Conservation (phyloP, 1,284 basidiomycete species). For the Earliella scabrosa region DNA sequence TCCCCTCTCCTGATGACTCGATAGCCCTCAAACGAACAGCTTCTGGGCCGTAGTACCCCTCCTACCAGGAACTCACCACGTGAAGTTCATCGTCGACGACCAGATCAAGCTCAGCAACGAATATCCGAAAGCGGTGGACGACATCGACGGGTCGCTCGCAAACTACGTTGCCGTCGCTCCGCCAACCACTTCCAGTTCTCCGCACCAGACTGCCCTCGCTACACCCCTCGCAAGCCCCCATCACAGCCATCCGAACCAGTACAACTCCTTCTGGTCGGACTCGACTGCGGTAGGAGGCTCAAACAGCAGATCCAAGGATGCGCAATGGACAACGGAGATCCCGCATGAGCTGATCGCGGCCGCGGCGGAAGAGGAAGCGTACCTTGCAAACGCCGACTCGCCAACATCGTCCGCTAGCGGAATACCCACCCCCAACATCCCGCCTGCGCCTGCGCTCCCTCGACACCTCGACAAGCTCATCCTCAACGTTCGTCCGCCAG, state of each 20-base stretch:
- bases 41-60: constrained; percentile 59
- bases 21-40: constrained; percentile 39
- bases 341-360: constrained; percentile 78
- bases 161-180: constrained; percentile 83
- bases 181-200: constrained; percentile 37
- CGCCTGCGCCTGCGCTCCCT: constrained; percentile 86
- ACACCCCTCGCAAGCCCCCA: constrained; percentile 28
- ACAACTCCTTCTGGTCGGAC: constrained; percentile 53
- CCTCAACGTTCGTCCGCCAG: constrained; percentile 62
- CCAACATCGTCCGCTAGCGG: constrained; percentile 32
- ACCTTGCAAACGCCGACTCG: constrained; percentile 52
- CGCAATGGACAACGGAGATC: constrained; percentile 76
- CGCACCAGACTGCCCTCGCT: constrained; percentile 19
- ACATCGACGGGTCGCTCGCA: constrained; percentile 87
- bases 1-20: neutral
- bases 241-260: constrained; percentile 31
- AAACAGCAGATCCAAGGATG: constrained; percentile 35
- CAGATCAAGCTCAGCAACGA: constrained; percentile 81
- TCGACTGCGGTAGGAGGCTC: constrained; percentile 40
- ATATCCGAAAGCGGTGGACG: constrained; percentile 91
- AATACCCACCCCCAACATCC: constrained; percentile 73
- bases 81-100: constrained; percentile 97
- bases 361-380: constrained; percentile 84
- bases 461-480: constrained; percentile 95
- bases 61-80: constrained; percentile 91